phyloP scores from a whole-genome alignment of 2,329 filamentous ascomycete species.

The Thielaviopsis populi region DNA sequence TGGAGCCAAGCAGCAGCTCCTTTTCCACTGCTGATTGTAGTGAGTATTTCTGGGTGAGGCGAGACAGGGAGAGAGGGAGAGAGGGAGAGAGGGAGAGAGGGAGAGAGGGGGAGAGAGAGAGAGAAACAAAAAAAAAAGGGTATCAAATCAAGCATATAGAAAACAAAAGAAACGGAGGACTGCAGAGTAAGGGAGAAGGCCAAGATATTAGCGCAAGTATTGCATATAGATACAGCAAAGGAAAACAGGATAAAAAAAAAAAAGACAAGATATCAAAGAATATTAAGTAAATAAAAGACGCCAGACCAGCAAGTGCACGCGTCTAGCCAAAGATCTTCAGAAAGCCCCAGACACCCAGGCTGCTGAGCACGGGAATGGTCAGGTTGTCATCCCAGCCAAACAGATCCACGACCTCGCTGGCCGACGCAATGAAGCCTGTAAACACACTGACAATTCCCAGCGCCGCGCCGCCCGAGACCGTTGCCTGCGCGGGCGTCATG shows the following conservation, averaged over 20 bases:
- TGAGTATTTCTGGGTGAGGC: neutral
- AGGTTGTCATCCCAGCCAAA: conserved; percentile 96
- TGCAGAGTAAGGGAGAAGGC: neutral
- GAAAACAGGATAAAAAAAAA: neutral
- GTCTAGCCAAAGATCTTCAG: conserved; percentile 63
- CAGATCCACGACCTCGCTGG: conserved; percentile 78
- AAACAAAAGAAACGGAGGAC: neutral
- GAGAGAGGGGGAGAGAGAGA: neutral
- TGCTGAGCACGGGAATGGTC: conserved; percentile 86
- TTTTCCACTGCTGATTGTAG: neutral
- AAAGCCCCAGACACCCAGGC: conserved; percentile 79
- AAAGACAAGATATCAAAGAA: neutral
- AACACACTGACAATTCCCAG: conserved; percentile 69
- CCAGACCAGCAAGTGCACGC: neutral
- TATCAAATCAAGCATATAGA: neutral
- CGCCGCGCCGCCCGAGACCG: conserved; percentile 55
- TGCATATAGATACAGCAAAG: neutral
- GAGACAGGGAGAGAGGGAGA: too few relatives aligned
- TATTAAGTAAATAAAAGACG: neutral
- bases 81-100: neutral
- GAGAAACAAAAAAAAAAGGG: neutral
- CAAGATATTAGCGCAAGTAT: conserved; percentile 2
- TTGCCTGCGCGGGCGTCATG: conserved; percentile 41
- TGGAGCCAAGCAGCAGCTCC: too few relatives aligned
- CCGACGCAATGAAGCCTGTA: conserved; percentile 76